Evolutionary conservation across 768 basidiomycete genomes (phyloP).

Genomic region (Hydnomerulius pinastri): DNA sequence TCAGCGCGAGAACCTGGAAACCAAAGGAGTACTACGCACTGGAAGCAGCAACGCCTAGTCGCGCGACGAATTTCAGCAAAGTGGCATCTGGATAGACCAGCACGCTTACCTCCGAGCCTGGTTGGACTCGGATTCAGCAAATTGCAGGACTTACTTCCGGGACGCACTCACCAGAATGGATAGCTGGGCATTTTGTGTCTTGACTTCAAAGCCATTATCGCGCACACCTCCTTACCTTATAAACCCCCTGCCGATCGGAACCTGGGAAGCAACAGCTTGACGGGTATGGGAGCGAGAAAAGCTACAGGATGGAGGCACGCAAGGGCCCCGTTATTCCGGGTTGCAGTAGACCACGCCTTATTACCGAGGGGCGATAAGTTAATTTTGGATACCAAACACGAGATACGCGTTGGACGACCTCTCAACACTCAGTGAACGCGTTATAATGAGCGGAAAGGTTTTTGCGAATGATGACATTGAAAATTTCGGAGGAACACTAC

Average conservation of each 20-base stretch:
- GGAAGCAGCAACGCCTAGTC: constrained; percentile 60
- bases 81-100: constrained; percentile 5
- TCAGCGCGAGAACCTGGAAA: constrained; percentile 1
- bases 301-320: constrained; percentile 17
- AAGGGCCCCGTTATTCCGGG: no score
- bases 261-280: constrained; percentile 9
- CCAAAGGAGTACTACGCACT: constrained; percentile 40
- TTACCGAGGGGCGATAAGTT: constrained; percentile 5
- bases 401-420: not conserved
- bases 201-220: constrained; percentile 6
- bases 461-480: not conserved
- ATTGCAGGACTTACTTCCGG: not conserved
- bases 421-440: constrained; percentile 6
- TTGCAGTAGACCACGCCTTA: constrained; percentile 1
- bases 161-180: constrained; percentile 34
- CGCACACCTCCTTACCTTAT: constrained; percentile 15
- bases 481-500: no score
- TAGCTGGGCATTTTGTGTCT: constrained; percentile 24
- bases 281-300: constrained; percentile 11
- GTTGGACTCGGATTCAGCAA: constrained; percentile 4
- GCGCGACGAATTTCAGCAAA: constrained; percentile 8
- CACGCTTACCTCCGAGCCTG: constrained; percentile 62
- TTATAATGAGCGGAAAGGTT: not conserved
- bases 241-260: constrained; percentile 3
- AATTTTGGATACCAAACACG: constrained; percentile 1